These are phyloP conservation scores for Yamadazyma friedrichii DNA, from an alignment of 1,139 yeast species.

Conservation along the genomic window DNA sequence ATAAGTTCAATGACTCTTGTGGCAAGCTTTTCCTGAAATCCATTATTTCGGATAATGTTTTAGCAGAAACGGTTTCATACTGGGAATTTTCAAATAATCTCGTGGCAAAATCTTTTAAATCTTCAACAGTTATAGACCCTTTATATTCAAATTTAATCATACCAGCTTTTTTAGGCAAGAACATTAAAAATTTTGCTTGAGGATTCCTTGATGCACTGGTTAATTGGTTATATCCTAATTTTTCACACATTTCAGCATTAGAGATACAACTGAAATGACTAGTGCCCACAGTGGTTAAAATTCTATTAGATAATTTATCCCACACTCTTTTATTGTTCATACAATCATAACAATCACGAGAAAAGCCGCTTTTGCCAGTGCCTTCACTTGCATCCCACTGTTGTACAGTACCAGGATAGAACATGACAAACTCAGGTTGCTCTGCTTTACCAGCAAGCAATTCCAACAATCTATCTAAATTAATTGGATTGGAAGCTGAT, in stretches of 20 bases:
- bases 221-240: constrained; percentile 42
- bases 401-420: constrained; percentile 57
- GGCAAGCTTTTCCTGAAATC: constrained; percentile 36
- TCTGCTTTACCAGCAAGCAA: constrained; percentile 47
- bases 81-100: constrained; percentile 35
- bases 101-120: constrained; percentile 32
- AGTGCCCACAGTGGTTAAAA: constrained; percentile 41
- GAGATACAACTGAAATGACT: constrained; percentile 61
- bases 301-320: constrained; percentile 54
- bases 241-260: constrained; percentile 48
- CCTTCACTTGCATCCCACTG: constrained; percentile 39
- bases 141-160: constrained; percentile 34
- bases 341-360: constrained; percentile 47
- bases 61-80: constrained; percentile 38
- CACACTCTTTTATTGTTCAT: constrained; percentile 51
- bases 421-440: constrained; percentile 55
- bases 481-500: constrained; percentile 33
- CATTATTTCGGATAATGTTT: constrained; percentile 41
- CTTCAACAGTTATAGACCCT: constrained; percentile 24
- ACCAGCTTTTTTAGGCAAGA: constrained; percentile 40
- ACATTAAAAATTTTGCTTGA: constrained; percentile 34
- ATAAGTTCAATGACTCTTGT: constrained; percentile 28
- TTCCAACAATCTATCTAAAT: constrained; percentile 33
- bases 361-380: constrained; percentile 35
- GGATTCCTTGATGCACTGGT: constrained; percentile 14